Percentiles rank a stretch among this genome's conserved stretches.
These are phyloP conservation scores for Hyphochytrium catenoides DNA, from an alignment of 352 stramenopile genomes.

Conservation along the genomic window DNA sequence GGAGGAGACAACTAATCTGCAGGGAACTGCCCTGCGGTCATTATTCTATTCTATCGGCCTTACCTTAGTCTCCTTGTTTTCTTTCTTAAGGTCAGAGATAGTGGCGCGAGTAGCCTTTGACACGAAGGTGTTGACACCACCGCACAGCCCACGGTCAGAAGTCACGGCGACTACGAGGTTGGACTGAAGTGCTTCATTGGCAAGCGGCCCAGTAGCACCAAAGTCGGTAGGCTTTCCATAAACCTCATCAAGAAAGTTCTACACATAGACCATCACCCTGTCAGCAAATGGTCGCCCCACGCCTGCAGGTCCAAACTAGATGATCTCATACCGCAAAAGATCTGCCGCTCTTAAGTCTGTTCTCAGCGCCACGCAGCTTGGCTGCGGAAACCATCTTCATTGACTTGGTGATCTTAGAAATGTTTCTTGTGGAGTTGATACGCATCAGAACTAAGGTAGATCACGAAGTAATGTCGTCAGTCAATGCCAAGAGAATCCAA, in stretches of 20 bases:
- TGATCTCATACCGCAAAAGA: slow-evolving; percentile 34
- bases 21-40: no score
- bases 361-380: slow-evolving; percentile 94
- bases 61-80: slow-evolving; percentile 45
- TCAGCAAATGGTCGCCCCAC: neutral
- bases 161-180: slow-evolving; percentile 83
- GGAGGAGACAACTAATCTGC: no score
- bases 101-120: slow-evolving; percentile 63
- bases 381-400: slow-evolving; percentile 99
- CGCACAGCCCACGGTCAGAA: slow-evolving; percentile 94
- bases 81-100: slow-evolving; percentile 24
- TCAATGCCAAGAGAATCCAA: neutral
- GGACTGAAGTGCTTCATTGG: no score
- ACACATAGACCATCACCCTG: neutral
- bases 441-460: slow-evolving; percentile 55
- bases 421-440: slow-evolving; percentile 96
- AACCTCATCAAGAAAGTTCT: no score
- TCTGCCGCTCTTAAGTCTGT: slow-evolving; percentile 44
- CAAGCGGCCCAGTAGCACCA: no score
- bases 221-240: no score
- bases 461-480: neutral
- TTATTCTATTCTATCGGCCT: no score
- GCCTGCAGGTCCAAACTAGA: slow-evolving; percentile 11
- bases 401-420: slow-evolving; percentile 98
- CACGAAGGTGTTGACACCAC: slow-evolving; percentile 92